A percentile compares a stretch with the other conserved stretches of the same genome.
Evolutionary conservation across 345 rosid species (phyloP).

Genomic region (Eucalyptus cloeziana): DNA sequence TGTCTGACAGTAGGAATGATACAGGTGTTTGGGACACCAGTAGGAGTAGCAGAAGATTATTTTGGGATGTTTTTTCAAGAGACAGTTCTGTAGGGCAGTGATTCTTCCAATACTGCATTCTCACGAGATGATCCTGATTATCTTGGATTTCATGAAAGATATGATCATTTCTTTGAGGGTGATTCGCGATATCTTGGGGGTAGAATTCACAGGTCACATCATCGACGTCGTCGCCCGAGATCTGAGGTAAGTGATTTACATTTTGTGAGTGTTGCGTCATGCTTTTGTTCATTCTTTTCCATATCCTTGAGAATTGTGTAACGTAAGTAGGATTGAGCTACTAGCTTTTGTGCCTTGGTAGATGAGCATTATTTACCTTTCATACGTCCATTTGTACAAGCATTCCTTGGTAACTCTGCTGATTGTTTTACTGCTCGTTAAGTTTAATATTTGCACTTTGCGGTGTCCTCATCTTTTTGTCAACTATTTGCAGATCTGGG

Average conservation of each 20-base stretch:
- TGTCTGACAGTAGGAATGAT: slow-evolving; percentile 24
- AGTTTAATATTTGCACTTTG: background rate
- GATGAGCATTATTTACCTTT: background rate
- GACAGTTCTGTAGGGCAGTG: slow-evolving; percentile 32
- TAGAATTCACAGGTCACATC: slow-evolving; percentile 34
- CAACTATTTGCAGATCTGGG: slow-evolving; percentile 38
- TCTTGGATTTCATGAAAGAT: slow-evolving; percentile 28
- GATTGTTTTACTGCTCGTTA: background rate
- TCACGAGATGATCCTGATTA: slow-evolving; percentile 29
- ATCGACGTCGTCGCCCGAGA: slow-evolving; percentile 38
- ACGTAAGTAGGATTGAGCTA: background rate
- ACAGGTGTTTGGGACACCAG: slow-evolving; percentile 23
- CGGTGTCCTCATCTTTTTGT: background rate
- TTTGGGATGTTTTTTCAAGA: slow-evolving; percentile 53
- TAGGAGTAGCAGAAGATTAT: slow-evolving; percentile 37
- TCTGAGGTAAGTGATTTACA: slow-evolving; percentile 35
- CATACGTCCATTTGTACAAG: background rate
- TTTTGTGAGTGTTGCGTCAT: background rate
- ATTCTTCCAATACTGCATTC: slow-evolving; percentile 26
- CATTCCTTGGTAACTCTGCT: background rate
- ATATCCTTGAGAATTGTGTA: background rate
- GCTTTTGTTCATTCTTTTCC: background rate
- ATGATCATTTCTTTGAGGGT: slow-evolving; percentile 24
- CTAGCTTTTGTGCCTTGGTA: background rate
- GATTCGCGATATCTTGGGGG: slow-evolving; percentile 34